Evolutionary conservation across 2,329 filamentous ascomycete genomes (phyloP), one percentile per base, ranked within the genome.

Genomic region (Fusarium sp.): DNA sequence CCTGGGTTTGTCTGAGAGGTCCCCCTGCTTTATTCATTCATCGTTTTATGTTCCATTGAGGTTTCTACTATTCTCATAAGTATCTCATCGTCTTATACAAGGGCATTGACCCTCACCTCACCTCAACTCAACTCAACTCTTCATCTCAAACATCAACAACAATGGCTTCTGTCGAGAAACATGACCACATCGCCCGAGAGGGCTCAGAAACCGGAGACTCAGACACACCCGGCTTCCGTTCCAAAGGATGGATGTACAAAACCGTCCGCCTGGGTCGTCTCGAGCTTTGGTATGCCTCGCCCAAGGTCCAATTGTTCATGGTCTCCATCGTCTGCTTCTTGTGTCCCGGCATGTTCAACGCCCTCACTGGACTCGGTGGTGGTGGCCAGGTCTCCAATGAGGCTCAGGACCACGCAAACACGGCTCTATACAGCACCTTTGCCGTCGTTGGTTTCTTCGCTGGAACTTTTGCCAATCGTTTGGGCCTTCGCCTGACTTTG

Each of bases 391-490:
- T 88, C 65, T 81, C 88, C 73, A 66, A 80, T 10, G 84, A 81
- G 23, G 88, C 81, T 49, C 73, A 76, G 55, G 90, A 91, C 76
- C 85, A 90, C 71, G 88, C 90, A 73, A 90, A 88, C 76, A 89
- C 88, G 6, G 91, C 90, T 22, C 80, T 94, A 50, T 92, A 93
- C 81, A 88, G 88, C 65, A 91, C 89, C 35, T 93, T 93, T 75
- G 87, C 87, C 44, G 82, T 88, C 49, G 83, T 89, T 39, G 90
- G 87, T 66, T 87, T 93, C 79, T 86, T 92, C 75, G 90, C 92
- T 70, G 91, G 91, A 56, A 94, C 91, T 52, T 86, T 94, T 74
- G 90, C 90, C 80, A 96, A 96, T 81, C 87, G 86, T 67, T 83
- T 94, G 54, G 92, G 92, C 56, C 86, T 94, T 65, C 87, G 87